A percentile compares a stretch with the other conserved stretches of the same genome.
Conservation (phyloP, 306 rosid genomes). For the Arachis hypogaea region DNA sequence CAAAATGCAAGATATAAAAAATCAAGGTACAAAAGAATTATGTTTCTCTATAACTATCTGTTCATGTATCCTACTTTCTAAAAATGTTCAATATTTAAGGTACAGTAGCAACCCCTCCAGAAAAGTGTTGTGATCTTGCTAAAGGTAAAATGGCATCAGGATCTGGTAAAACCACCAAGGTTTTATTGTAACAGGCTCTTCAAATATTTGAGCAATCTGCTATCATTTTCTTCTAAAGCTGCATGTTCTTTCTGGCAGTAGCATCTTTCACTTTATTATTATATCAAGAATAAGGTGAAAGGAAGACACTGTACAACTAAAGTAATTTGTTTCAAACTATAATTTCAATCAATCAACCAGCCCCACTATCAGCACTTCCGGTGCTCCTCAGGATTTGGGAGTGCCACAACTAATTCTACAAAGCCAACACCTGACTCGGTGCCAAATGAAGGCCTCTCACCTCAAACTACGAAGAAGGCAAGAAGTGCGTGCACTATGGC, state of each 20-base stretch:
- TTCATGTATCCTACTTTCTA: slow-evolving; percentile 33
- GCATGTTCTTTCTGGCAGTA: slow-evolving; percentile 31
- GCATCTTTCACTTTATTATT: slow-evolving; percentile 33
- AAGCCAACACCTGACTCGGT: slow-evolving; percentile 22
- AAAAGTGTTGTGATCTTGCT: no score
- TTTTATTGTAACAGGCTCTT: slow-evolving; percentile 32
- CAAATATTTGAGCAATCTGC: slow-evolving; percentile 41
- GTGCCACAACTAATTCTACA: slow-evolving; percentile 32
- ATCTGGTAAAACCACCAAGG: slow-evolving; percentile 10
- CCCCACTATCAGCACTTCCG: slow-evolving; percentile 27
- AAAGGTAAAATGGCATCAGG: neutral
- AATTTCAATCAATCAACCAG: slow-evolving; percentile 21
- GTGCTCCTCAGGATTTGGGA: slow-evolving; percentile 13
- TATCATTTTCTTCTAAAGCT: slow-evolving; percentile 33
- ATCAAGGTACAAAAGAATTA: slow-evolving; percentile 44
- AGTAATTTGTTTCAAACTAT: slow-evolving; percentile 25
- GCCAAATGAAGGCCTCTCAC: slow-evolving; percentile 48
- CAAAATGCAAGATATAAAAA: neutral
- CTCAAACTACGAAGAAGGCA: slow-evolving; percentile 76
- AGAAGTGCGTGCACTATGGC: slow-evolving; percentile 84
- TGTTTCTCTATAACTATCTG: slow-evolving; percentile 38
- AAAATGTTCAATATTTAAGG: slow-evolving; percentile 22
- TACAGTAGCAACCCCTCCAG: slow-evolving; percentile 17
- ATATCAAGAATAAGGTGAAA: slow-evolving; percentile 32
- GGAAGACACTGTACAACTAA: slow-evolving; percentile 43